Percentiles rank a stretch among this genome's conserved stretches.
Evolutionary conservation across 2,329 filamentous ascomycete species (phyloP).

Genomic region (Neofusicoccum sp.): DNA sequence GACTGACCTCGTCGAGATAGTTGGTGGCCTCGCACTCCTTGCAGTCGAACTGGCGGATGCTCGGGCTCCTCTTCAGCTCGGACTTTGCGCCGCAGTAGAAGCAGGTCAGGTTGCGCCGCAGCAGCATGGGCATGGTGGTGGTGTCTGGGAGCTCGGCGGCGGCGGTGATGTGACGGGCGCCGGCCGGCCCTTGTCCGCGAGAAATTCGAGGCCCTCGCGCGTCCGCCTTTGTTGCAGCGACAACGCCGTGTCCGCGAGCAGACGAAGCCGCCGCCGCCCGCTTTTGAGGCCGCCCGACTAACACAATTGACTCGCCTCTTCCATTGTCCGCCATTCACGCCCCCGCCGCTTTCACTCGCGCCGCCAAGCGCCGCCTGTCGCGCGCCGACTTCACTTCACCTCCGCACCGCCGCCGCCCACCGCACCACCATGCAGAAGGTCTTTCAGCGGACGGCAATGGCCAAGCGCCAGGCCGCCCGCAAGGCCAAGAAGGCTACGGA

Average conservation of each 20-base stretch:
- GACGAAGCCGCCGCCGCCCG: background rate
- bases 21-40: constrained; percentile 80
- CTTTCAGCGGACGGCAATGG: constrained; percentile 63
- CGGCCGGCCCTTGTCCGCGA: background rate
- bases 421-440: constrained; percentile 58
- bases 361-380: background rate
- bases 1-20: constrained; percentile 76
- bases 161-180: constrained; percentile 3
- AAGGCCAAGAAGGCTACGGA: constrained; percentile 24
- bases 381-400: background rate
- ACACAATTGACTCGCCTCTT: background rate
- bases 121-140: constrained; percentile 30
- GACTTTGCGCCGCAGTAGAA: constrained; percentile 61
- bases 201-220: constrained; percentile 12
- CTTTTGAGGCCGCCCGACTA: background rate
- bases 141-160: constrained; percentile 14
- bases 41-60: constrained; percentile 68
- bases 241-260: background rate
- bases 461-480: constrained; percentile 61
- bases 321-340: background rate
- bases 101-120: constrained; percentile 30
- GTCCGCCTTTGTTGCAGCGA: background rate
- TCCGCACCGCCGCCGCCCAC: constrained; percentile 9
- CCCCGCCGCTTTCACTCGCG: no score
- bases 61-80: constrained; percentile 56